A percentile compares a stretch with the other conserved stretches of the same genome.
Evolutionary conservation across 495 filamentous ascomycete species (phyloP).

Genomic region (Penicillium cataractarum): DNA sequence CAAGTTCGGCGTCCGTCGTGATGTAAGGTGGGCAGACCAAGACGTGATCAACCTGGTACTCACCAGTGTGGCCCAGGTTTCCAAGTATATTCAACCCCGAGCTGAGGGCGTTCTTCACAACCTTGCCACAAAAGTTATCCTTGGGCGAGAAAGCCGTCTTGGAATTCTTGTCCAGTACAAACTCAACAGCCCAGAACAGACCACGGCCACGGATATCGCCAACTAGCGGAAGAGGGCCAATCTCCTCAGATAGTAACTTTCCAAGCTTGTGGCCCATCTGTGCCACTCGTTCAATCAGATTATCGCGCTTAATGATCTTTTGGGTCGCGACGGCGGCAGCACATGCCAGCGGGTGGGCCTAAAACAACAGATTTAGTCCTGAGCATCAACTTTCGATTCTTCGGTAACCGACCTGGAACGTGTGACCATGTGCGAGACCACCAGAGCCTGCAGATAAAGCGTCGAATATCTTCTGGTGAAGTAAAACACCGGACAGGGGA

Average conservation of each 20-base stretch:
- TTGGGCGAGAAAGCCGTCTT: too few species aligned
- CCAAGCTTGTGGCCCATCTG: constrained; percentile 39
- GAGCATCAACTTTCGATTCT: too few species aligned
- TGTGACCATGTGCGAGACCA: constrained; percentile 61
- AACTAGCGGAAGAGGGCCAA: constrained; percentile 58
- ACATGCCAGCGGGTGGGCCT: constrained; percentile 59
- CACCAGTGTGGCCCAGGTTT: too few species aligned
- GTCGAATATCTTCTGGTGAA: constrained; percentile 37
- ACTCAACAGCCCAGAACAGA: constrained; percentile 65
- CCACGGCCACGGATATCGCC: constrained; percentile 68
- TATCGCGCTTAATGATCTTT: constrained; percentile 57
- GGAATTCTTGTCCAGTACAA: constrained; percentile 36
- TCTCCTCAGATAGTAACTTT: constrained; percentile 40
- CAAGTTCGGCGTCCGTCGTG: too few species aligned
- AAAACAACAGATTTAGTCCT: too few species aligned
- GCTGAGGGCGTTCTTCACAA: too few species aligned
- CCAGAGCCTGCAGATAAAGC: constrained; percentile 35
- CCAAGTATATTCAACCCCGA: too few species aligned
- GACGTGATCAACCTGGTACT: too few species aligned
- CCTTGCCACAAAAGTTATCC: too few species aligned
- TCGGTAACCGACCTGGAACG: constrained; percentile 25
- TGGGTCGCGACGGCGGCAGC: constrained; percentile 65
- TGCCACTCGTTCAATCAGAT: constrained; percentile 31
- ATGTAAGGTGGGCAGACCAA: too few species aligned
- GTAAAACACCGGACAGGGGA: constrained; percentile 41